These are phyloP conservation scores for Cercospora brassicicola DNA, from an alignment of 2,329 filamentous ascomycete genomes.

Conservation along the genomic window DNA sequence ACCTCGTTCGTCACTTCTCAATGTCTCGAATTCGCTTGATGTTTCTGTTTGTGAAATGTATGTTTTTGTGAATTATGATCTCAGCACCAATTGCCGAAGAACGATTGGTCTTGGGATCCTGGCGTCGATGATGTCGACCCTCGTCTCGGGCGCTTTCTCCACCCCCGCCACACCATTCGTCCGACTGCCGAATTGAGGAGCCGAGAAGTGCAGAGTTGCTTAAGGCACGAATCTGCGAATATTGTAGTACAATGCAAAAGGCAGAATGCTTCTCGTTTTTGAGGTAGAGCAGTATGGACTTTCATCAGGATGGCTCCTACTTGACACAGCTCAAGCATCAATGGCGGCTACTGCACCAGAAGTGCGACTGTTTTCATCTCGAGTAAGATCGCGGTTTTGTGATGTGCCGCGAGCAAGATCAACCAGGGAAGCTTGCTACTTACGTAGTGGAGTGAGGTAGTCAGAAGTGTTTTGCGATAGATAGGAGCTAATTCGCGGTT, in stretches of 20 bases:
- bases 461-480: background rate
- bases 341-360: background rate
- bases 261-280: too few species aligned
- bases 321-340: background rate
- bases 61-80: background rate
- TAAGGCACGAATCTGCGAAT: background rate
- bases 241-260: background rate
- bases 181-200: conserved; percentile 13
- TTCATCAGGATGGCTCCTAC: background rate
- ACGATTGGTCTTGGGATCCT: conserved; percentile 9
- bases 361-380: background rate
- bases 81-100: conserved; percentile 13
- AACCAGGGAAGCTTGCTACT: background rate
- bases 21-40: background rate
- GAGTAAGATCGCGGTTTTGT: background rate
- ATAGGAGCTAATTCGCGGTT: background rate
- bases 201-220: background rate
- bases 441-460: background rate
- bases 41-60: background rate
- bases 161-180: background rate
- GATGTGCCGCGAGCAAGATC: background rate
- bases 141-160: conserved; percentile 6
- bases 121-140: conserved; percentile 3
- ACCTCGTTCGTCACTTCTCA: background rate
- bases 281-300: background rate